Conservation (phyloP, 106 monocot species). For the Dendrobium catenatum region DNA sequence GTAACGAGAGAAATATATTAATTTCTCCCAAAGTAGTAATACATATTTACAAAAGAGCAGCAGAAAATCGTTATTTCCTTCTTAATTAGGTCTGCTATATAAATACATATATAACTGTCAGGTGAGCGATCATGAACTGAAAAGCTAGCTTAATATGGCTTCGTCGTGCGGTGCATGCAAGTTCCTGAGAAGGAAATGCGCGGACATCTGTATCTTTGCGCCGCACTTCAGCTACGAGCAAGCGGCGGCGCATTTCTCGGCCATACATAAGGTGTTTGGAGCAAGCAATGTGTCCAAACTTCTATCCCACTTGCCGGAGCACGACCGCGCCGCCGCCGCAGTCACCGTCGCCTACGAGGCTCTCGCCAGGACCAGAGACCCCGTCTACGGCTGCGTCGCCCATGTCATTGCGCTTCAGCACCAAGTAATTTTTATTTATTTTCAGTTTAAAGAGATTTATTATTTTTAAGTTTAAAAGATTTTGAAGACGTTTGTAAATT, state of each 20-base stretch:
- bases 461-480: no score
- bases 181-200: constrained; percentile 22
- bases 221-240: constrained; percentile 17
- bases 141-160: constrained; percentile 2
- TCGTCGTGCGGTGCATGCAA: constrained; percentile 24
- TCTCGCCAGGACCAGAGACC: constrained; percentile 11
- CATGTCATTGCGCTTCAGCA: constrained; percentile 17
- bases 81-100: not conserved
- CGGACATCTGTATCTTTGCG: constrained; percentile 16
- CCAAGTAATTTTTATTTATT: not conserved
- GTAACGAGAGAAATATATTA: no score
- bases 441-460: no score
- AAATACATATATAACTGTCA: not conserved
- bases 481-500: no score
- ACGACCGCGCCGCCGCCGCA: constrained; percentile 11
- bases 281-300: constrained; percentile 25
- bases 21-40: no score
- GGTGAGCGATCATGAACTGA: not conserved
- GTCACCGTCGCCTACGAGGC: constrained; percentile 16
- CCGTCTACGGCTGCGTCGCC: constrained; percentile 14
- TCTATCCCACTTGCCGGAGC: constrained; percentile 8
- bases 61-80: not conserved
- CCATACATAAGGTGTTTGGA: constrained; percentile 21
- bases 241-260: constrained; percentile 16
- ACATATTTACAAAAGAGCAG: no score